Evolutionary conservation across 257 asterid species (phyloP).

Genomic region (Solanum etuberosum): DNA sequence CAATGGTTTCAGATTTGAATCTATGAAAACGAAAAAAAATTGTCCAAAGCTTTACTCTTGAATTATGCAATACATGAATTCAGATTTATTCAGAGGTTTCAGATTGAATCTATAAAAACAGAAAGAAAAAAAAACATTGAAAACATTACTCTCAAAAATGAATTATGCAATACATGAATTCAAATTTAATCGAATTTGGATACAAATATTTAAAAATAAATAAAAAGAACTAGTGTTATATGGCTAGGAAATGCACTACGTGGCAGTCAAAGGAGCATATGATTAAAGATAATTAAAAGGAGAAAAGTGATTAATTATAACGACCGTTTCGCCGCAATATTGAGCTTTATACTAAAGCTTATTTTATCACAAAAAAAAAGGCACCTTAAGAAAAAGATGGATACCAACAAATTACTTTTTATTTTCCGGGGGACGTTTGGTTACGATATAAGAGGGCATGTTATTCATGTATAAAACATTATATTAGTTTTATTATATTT

Average conservation of each 20-base stretch:
- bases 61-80: background rate
- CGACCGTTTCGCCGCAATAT: background rate
- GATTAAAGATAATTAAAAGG: constrained; percentile 14
- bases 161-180: background rate
- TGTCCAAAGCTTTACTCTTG: background rate
- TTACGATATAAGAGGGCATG: no score
- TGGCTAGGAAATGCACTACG: constrained; percentile 23
- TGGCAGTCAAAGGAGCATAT: constrained; percentile 7
- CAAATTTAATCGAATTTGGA: background rate
- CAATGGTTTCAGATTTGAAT: no score
- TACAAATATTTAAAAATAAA: no score
- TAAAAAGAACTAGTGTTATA: background rate
- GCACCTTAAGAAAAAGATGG: background rate
- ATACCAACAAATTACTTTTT: background rate
- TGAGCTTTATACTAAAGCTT: background rate
- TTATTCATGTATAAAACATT: no score
- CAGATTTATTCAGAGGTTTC: background rate
- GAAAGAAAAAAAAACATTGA: no score
- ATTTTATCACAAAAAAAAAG: background rate
- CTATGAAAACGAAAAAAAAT: no score
- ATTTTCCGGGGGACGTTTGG: no score
- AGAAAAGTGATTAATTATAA: background rate
- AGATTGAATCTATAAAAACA: no score
- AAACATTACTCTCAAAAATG: background rate
- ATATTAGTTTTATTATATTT: no score